phyloP scores from a whole-genome alignment of 1,284 basidiomycete species.

The Fomitopsis pinicola region DNA sequence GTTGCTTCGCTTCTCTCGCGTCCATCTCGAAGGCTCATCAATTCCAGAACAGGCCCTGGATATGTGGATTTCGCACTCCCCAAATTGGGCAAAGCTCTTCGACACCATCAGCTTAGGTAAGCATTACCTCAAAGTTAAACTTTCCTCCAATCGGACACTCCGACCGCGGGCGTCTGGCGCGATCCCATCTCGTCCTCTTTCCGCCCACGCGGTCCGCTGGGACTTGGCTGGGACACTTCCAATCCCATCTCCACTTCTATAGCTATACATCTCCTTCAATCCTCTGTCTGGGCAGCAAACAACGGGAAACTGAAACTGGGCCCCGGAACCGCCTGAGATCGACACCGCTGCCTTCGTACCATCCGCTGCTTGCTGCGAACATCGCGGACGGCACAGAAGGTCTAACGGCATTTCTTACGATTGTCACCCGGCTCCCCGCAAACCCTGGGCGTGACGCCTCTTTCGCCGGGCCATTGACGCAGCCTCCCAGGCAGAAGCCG shows the following conservation, averaged over 20 bases:
- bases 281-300: not conserved
- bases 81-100: not conserved
- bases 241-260: not conserved
- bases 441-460: not conserved
- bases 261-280: not conserved
- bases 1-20: not conserved
- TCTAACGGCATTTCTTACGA: not conserved
- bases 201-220: not conserved
- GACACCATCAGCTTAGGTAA: constrained; percentile 3
- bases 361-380: not conserved
- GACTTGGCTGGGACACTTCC: not conserved
- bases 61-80: constrained; percentile 1
- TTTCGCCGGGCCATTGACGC: not conserved
- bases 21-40: constrained; percentile 3
- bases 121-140: constrained; percentile 3
- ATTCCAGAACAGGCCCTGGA: constrained; percentile 1
- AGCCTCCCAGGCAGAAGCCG: not conserved
- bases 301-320: no score
- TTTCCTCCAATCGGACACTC: constrained; percentile 1
- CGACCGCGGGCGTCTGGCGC: not conserved
- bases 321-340: no score
- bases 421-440: not conserved
- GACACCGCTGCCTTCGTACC: not conserved
- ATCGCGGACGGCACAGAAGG: not conserved
- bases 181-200: not conserved